phyloP scores from a whole-genome alignment of 208 protist species.

The Trichomonas tenax region DNA sequence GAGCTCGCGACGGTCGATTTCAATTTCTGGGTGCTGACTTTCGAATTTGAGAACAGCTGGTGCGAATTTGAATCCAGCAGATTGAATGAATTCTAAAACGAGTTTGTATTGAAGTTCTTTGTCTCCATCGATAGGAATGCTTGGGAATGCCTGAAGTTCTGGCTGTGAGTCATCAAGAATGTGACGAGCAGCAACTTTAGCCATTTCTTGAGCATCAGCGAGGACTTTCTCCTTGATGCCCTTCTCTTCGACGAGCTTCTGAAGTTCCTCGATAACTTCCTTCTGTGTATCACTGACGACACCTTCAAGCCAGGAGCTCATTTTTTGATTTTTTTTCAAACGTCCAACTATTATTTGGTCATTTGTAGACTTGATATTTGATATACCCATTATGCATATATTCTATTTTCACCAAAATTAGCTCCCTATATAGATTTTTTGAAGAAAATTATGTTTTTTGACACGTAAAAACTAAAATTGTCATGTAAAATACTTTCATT shows the following conservation, averaged over 20 bases:
- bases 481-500: no score
- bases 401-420: no score
- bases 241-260: not conserved
- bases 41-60: not conserved
- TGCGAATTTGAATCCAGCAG: not conserved
- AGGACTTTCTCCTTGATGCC: not conserved
- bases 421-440: no score
- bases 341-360: no score
- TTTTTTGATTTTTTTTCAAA: not conserved
- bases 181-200: conserved; percentile 12
- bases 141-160: conserved; percentile 22
- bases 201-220: not conserved
- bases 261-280: not conserved
- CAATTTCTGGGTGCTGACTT: not conserved
- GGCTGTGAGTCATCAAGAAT: conserved; percentile 20
- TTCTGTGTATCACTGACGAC: not conserved
- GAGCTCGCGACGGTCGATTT: not conserved
- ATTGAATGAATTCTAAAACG: conserved; percentile 1
- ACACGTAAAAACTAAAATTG: no score
- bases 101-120: not conserved
- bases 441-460: no score
- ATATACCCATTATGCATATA: no score
- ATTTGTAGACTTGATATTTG: no score
- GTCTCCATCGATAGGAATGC: conserved; percentile 2
- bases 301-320: not conserved